Percentiles rank a stretch among this genome's conserved stretches.
Evolutionary conservation across 192 early-diverging fungal genomes (phyloP).

Genomic region (Backusella luteola): DNA sequence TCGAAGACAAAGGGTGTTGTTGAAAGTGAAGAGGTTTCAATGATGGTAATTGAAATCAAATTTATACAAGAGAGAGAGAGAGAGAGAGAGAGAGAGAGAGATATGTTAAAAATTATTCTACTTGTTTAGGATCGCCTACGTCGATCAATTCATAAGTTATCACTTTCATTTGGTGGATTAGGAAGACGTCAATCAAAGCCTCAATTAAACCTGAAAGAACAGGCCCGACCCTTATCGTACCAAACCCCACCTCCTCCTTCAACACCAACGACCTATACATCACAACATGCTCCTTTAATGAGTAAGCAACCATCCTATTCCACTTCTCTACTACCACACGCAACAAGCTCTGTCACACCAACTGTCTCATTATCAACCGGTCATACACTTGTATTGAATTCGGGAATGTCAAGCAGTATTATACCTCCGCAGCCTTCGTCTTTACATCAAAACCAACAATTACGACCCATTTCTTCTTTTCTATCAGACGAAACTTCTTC

Average conservation of each 20-base stretch:
- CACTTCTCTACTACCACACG: background rate
- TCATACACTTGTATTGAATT: conserved; percentile 11
- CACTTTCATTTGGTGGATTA: conserved; percentile 19
- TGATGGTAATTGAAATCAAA: conserved; percentile 47
- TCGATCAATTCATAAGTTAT: conserved; percentile 24
- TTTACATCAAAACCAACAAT: background rate
- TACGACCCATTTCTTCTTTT: conserved; percentile 9
- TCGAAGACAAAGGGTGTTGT: conserved; percentile 75
- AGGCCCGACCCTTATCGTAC: background rate
- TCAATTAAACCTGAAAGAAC: background rate
- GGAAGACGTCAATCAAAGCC: conserved; percentile 6
- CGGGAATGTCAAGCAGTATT: conserved; percentile 5
- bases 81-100: too few species aligned
- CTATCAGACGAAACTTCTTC: conserved; percentile 10
- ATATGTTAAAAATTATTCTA: too few species aligned
- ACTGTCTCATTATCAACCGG: conserved; percentile 14
- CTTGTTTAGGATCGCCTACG: conserved; percentile 17
- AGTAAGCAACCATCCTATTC: conserved; percentile 13
- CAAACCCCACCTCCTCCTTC: background rate
- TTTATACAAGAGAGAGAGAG: too few species aligned
- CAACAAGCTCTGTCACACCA: background rate
- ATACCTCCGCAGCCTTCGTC: background rate
- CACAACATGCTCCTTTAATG: background rate
- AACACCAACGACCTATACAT: background rate
- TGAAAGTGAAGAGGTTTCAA: conserved; percentile 56